Evolutionary conservation across 179 eudicot genomes (phyloP).

Genomic region (Beta lomatogona): DNA sequence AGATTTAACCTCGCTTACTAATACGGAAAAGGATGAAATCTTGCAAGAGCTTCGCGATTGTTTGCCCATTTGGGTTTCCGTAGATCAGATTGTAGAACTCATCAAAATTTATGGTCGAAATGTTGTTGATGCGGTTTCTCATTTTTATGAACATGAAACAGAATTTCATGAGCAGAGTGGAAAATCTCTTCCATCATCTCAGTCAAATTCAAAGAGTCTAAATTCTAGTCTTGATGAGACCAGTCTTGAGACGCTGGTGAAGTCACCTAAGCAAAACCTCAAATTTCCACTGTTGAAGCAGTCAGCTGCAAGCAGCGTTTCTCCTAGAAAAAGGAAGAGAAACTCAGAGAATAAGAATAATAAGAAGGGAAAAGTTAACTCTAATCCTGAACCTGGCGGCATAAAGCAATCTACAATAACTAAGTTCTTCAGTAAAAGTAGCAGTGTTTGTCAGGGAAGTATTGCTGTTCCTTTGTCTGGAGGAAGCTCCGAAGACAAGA

Average conservation of each 20-base stretch:
- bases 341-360: slow-evolving; percentile 48
- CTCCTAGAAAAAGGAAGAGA: slow-evolving; percentile 71
- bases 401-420: slow-evolving; percentile 83
- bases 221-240: slow-evolving; percentile 32
- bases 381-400: slow-evolving; percentile 46
- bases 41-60: slow-evolving; percentile 77
- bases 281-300: slow-evolving; percentile 46
- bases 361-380: slow-evolving; percentile 55
- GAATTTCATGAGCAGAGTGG: slow-evolving; percentile 71
- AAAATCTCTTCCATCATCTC: slow-evolving; percentile 33
- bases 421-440: slow-evolving; percentile 67
- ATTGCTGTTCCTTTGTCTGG: slow-evolving; percentile 28
- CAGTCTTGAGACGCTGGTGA: slow-evolving; percentile 25
- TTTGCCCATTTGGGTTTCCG: slow-evolving; percentile 89
- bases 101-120: slow-evolving; percentile 48
- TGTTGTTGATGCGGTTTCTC: slow-evolving; percentile 86
- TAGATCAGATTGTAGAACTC: slow-evolving; percentile 61
- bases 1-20: slow-evolving; percentile 34
- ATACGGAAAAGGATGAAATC: slow-evolving; percentile 52
- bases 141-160: slow-evolving; percentile 89
- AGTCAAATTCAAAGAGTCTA: slow-evolving; percentile 28
- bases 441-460: slow-evolving; percentile 38
- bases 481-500: slow-evolving; percentile 30
- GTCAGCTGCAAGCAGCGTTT: slow-evolving; percentile 45
- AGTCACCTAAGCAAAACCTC: slow-evolving; percentile 38